Percentiles rank a stretch among this genome's conserved stretches.
phyloP scores from a whole-genome alignment of 768 basidiomycete species.

The Hysterangium stoloniferum region DNA sequence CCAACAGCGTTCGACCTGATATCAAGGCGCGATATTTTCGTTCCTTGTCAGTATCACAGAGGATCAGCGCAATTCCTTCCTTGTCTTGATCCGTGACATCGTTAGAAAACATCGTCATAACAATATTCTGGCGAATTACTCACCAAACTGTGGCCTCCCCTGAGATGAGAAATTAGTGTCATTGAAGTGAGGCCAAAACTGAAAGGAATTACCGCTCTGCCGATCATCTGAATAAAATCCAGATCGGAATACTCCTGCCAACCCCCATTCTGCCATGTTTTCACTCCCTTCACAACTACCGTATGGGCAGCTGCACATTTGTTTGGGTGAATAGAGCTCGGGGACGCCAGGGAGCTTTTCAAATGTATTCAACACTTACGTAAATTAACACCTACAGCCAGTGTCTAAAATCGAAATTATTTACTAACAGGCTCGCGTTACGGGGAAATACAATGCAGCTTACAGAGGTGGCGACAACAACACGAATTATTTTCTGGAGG shows the following conservation, averaged over 20 bases:
- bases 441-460: slow-evolving; percentile 18
- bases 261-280: slow-evolving; percentile 60
- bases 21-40: slow-evolving; percentile 61
- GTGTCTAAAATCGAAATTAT: slow-evolving; percentile 47
- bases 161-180: slow-evolving; percentile 2
- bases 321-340: slow-evolving; percentile 5
- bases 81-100: slow-evolving; percentile 45
- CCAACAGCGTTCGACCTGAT: slow-evolving; percentile 69
- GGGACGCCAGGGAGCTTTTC: too few species aligned
- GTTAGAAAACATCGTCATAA: background rate
- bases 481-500: slow-evolving; percentile 48
- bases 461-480: slow-evolving; percentile 82
- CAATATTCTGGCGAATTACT: slow-evolving; percentile 8
- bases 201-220: slow-evolving; percentile 56
- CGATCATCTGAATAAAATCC: slow-evolving; percentile 95
- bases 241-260: slow-evolving; percentile 83
- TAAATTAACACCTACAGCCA: slow-evolving; percentile 94
- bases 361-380: slow-evolving; percentile 41
- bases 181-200: background rate
- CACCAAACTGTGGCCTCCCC: slow-evolving; percentile 92
- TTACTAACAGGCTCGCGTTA: too few species aligned
- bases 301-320: slow-evolving; percentile 69
- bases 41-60: slow-evolving; percentile 70
- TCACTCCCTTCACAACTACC: slow-evolving; percentile 89
- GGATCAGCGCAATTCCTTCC: slow-evolving; percentile 74